phyloP scores from a whole-genome alignment of 2,329 filamentous ascomycete species.

The Aspergillus ibericus region DNA sequence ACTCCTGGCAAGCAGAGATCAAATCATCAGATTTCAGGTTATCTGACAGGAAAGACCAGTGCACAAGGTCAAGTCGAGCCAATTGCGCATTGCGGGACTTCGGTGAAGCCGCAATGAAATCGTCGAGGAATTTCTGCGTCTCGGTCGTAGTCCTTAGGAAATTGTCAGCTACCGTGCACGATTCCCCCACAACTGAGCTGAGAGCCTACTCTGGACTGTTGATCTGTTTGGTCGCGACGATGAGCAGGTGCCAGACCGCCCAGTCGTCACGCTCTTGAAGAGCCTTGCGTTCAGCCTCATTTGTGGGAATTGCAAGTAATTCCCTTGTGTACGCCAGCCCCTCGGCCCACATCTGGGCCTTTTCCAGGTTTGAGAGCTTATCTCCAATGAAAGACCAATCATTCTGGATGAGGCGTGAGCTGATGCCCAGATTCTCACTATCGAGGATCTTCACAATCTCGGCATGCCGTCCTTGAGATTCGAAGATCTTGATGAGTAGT shows the following conservation, averaged over 20 bases:
- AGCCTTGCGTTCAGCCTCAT: conserved; percentile 28
- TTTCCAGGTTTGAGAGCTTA: conserved; percentile 41
- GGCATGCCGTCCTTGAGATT: conserved; percentile 39
- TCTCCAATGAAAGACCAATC: conserved; percentile 44
- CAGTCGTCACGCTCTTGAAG: conserved; percentile 46
- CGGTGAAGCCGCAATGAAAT: conserved; percentile 34
- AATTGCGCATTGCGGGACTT: conserved; percentile 46
- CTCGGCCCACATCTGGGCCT: conserved; percentile 41
- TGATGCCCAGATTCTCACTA: conserved; percentile 43
- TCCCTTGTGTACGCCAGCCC: conserved; percentile 37
- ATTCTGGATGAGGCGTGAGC: conserved; percentile 44
- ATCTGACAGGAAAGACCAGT: conserved; percentile 28
- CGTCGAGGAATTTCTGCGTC: conserved; percentile 34
- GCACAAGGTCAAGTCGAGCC: conserved; percentile 35
- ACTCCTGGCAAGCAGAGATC: conserved; percentile 39
- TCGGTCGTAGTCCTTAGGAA: conserved; percentile 31
- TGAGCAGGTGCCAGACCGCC: conserved; percentile 47
- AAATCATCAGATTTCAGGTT: conserved; percentile 32
- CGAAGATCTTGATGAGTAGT: conserved; percentile 46
- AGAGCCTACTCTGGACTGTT: conserved; percentile 35
- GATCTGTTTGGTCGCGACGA: conserved; percentile 34
- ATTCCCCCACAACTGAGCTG: not conserved
- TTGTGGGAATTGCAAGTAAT: conserved; percentile 37
- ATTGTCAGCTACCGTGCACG: conserved; percentile 9
- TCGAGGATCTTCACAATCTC: conserved; percentile 47